These are phyloP conservation scores for Epicoccum nigrum DNA, from an alignment of 2,329 filamentous ascomycete species.

Conservation along the genomic window DNA sequence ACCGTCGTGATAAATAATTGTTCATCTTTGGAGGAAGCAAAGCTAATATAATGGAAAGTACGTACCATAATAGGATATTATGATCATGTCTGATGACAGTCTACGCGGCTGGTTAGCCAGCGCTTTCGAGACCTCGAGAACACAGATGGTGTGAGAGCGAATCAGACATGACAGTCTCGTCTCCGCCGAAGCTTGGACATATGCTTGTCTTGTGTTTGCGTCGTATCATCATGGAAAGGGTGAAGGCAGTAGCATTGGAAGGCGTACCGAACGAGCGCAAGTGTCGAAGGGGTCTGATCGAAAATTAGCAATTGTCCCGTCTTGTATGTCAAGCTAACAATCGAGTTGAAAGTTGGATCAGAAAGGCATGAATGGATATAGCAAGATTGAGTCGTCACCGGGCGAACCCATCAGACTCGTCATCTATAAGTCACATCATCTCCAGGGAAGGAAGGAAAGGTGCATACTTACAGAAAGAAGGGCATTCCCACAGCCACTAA, in stretches of 20 bases:
- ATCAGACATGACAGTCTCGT: slow-evolving; percentile 52
- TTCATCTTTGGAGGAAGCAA: slow-evolving; percentile 43
- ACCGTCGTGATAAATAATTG: slow-evolving; percentile 76
- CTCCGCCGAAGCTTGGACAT: slow-evolving; percentile 80
- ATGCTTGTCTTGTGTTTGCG: slow-evolving; percentile 89
- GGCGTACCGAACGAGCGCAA: slow-evolving; percentile 25
- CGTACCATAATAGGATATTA: slow-evolving; percentile 17
- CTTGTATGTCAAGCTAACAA: slow-evolving; percentile 1
- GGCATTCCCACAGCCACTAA: background rate
- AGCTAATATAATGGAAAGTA: background rate
- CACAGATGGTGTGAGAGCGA: slow-evolving; percentile 26
- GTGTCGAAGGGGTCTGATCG: slow-evolving; percentile 17
- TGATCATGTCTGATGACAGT: background rate
- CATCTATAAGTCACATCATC: slow-evolving; percentile 65
- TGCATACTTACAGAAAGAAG: slow-evolving; percentile 29
- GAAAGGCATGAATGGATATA: slow-evolving; percentile 72
- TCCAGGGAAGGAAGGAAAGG: slow-evolving; percentile 16
- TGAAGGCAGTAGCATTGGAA: slow-evolving; percentile 1
- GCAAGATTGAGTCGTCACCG: slow-evolving; percentile 67
- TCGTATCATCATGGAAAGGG: slow-evolving; percentile 75
- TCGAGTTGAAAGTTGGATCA: slow-evolving; percentile 22
- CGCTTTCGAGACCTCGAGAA: background rate
- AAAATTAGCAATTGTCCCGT: slow-evolving; percentile 12
- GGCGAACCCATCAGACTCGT: slow-evolving; percentile 77
- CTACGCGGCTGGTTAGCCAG: slow-evolving; percentile 33